These are phyloP conservation scores for Medicago truncatula DNA, from an alignment of 306 rosid species.

Conservation along the genomic window DNA sequence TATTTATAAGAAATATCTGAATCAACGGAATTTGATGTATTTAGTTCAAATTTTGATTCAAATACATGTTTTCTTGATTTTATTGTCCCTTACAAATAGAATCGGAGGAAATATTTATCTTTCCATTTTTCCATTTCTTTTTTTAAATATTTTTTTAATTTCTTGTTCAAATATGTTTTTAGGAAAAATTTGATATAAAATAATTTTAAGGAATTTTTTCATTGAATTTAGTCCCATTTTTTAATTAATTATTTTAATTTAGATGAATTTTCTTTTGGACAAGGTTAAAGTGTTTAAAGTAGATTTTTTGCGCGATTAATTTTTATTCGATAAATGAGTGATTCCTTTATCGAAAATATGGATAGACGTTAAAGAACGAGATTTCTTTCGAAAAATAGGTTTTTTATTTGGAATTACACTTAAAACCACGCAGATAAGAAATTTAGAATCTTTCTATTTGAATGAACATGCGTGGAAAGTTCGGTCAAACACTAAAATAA, in stretches of 20 bases:
- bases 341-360: not conserved
- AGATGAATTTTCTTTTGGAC: too few relatives aligned
- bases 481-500: too few relatives aligned
- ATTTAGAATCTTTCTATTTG: not conserved
- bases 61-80: too few relatives aligned
- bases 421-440: not conserved
- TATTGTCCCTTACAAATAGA: too few relatives aligned
- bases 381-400: not conserved
- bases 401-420: not conserved
- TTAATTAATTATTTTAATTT: not conserved
- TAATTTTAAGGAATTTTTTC: not conserved
- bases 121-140: too few relatives aligned
- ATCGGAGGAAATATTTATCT: too few relatives aligned
- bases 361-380: not conserved
- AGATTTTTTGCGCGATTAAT: not conserved
- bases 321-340: not conserved
- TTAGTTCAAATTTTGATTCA: too few relatives aligned
- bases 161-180: not conserved
- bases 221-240: not conserved
- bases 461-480: not conserved
- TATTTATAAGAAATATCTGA: too few relatives aligned
- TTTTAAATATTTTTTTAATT: too few relatives aligned
- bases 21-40: too few relatives aligned
- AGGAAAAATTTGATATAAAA: too few relatives aligned
- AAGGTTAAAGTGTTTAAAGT: not conserved